These are phyloP conservation scores for Gracilaria domingensis DNA, from an alignment of 23 red algal species.

Conservation along the genomic window DNA sequence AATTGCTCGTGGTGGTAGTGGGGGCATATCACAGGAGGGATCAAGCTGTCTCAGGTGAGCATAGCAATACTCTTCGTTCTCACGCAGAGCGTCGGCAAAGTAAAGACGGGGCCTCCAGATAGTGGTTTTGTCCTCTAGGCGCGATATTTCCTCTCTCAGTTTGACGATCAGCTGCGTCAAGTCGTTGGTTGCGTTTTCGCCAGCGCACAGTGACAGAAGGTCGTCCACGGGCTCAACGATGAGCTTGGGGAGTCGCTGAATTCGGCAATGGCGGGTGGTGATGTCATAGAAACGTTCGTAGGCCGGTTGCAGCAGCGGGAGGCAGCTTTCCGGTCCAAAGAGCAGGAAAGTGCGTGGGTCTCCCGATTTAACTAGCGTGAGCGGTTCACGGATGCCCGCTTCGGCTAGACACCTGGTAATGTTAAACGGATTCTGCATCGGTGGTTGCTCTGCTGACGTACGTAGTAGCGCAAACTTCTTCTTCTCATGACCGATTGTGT, in stretches of 20 bases:
- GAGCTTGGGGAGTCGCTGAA: neutral
- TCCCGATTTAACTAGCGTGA: neutral
- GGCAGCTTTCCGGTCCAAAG: neutral
- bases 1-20: neutral
- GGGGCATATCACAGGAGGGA: neutral
- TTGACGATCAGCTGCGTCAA: too few relatives aligned
- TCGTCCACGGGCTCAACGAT: neutral
- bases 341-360: neutral
- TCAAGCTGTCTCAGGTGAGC: neutral
- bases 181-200: too few relatives aligned
- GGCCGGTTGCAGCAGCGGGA: neutral
- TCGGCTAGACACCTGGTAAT: neutral
- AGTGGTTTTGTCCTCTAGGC: neutral
- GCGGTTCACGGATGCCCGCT: neutral
- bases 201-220: neutral
- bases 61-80: neutral
- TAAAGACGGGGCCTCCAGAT: neutral
- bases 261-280: neutral
- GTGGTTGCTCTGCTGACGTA: neutral
- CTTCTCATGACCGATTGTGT: neutral
- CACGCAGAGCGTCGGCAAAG: neutral
- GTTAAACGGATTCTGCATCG: neutral
- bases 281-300: neutral
- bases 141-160: neutral
- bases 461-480: neutral